Base-by-base conservation (phyloP, 2,329 filamentous ascomycete species). In the Myrmaecium sp. region DNA sequence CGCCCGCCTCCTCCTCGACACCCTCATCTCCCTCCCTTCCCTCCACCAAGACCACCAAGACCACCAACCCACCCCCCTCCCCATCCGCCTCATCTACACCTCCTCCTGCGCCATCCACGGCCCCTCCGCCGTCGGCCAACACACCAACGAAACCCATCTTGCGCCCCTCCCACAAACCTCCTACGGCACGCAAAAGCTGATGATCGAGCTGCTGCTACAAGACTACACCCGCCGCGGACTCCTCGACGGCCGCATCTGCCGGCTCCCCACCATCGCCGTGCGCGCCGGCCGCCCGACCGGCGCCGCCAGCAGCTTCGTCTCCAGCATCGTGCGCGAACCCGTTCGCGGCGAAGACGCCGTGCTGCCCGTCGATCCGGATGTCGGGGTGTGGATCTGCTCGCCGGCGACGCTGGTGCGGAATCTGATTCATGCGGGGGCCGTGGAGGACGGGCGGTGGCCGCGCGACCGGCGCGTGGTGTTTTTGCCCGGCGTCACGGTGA, bases 241-340 rank as follows among this genome's bases (percentile, higher is more conserved):
- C 33, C 55, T 72, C 32, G 61, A 65, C 25, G 67, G 58, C 4
- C 62, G 68, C 29, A 54, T 54, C 5, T 52, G 66, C 30, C 62
- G 68, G 1, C 67, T 73, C 33, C 68, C 68, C 0, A 69, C 66
- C 1, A 61, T 73, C 22, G 58, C 60, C 1, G 65, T 73, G 10
- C 58, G 68, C 0, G 65, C 68, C 0, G 68, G 68, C 1, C 53
- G 51, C 8, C 67, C 68, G 0, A 63, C 64, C 3, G 58, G 57
- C 2, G 67, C 67, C 0, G 68, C 68, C 12, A 66, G 62, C 4
- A 64, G 62, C 0, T 73, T 71, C 37, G 47, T 69, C n/a, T 68
- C 59, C 2, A 66, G 67, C 10, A 69, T 73, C 51, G 64, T 73
- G 31, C 58, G 68, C 16, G 68, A 73, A 48, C 67, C 68, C 1